Conservation (phyloP, 1,284 basidiomycete species). For the Rhodotorula sp. region DNA sequence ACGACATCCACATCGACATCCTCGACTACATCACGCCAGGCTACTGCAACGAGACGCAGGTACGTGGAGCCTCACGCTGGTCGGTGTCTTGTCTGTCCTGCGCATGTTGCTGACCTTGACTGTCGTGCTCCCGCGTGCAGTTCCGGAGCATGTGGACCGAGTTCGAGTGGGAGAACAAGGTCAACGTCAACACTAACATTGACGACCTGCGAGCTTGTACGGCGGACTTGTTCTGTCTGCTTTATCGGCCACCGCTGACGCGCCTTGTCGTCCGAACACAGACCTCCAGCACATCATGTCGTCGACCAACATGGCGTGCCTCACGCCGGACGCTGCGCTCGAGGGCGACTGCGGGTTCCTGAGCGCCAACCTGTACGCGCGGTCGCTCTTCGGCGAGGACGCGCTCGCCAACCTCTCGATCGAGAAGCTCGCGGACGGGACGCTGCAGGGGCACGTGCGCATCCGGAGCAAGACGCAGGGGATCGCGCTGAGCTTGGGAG, state of each 20-base stretch:
- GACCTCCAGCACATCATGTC: constrained; percentile 86
- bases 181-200: constrained; percentile 82
- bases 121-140: too few species aligned
- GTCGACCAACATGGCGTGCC: constrained; percentile 90
- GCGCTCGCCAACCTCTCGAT: constrained; percentile 94
- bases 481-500: constrained; percentile 89
- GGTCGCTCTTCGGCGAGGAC: constrained; percentile 91
- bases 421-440: constrained; percentile 80
- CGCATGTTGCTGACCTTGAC: background rate
- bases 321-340: constrained; percentile 89
- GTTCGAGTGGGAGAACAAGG: constrained; percentile 98
- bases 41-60: constrained; percentile 92
- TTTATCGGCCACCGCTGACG: background rate
- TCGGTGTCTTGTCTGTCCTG: background rate
- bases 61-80: constrained; percentile 51
- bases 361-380: constrained; percentile 89
- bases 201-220: constrained; percentile 41
- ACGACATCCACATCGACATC: constrained; percentile 98
- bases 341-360: constrained; percentile 73
- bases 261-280: background rate
- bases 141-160: constrained; percentile 98
- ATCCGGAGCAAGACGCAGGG: constrained; percentile 94
- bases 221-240: background rate
- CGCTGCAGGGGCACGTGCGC: constrained; percentile 83
- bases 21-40: constrained; percentile 99